Evolutionary conservation across 768 basidiomycete genomes (phyloP).

Genomic region (Lactarius hengduanensis): DNA sequence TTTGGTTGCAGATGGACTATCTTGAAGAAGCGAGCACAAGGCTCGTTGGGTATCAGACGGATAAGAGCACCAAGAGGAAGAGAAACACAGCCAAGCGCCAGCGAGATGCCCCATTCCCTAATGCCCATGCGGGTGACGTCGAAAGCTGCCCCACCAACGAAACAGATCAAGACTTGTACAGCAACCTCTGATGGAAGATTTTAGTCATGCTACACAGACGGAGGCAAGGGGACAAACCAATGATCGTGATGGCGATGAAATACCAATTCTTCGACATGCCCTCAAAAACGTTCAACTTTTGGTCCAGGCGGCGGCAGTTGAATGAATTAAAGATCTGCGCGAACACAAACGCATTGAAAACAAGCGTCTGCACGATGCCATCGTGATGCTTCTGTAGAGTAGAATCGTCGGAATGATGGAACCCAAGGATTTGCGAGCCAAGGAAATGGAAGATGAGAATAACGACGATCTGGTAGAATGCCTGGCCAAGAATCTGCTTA

Average conservation of each 20-base stretch:
- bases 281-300: constrained; percentile 83
- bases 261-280: constrained; percentile 78
- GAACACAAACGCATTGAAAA: constrained; percentile 99
- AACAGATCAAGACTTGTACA: constrained; percentile 85
- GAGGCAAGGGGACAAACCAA: constrained; percentile 55
- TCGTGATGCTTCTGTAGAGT: constrained; percentile 39
- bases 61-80: constrained; percentile 84
- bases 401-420: constrained; percentile 39
- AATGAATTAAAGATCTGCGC: constrained; percentile 96
- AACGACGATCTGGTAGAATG: constrained; percentile 78
- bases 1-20: constrained; percentile 58
- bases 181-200: constrained; percentile 61
- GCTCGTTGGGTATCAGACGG: constrained; percentile 76
- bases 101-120: constrained; percentile 90
- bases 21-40: constrained; percentile 65
- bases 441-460: constrained; percentile 89
- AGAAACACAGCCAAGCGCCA: constrained; percentile 83
- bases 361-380: constrained; percentile 70
- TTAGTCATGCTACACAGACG: constrained; percentile 14
- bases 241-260: constrained; percentile 78
- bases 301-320: constrained; percentile 87
- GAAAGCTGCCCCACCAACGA: constrained; percentile 90
- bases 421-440: constrained; percentile 68
- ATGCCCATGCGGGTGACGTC: constrained; percentile 77
- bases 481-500: constrained; percentile 93